These are phyloP conservation scores for Phytopythium aichiense DNA, from an alignment of 352 stramenopile species.

Conservation along the genomic window DNA sequence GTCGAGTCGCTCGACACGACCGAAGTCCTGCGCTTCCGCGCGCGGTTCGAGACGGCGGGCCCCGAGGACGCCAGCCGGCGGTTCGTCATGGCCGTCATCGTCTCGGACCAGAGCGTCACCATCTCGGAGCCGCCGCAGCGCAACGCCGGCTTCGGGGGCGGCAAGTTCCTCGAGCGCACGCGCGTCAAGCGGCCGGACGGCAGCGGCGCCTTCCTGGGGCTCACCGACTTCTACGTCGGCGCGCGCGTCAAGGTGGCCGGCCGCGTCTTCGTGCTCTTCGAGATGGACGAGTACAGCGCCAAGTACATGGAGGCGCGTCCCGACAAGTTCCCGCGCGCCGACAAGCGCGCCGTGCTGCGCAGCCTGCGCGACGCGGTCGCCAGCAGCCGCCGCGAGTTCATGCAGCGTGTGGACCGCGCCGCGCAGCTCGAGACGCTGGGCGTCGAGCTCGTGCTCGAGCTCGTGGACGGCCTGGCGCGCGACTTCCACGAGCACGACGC, in stretches of 20 bases:
- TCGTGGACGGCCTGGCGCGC: slow-evolving; percentile 39
- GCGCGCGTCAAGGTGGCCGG: slow-evolving; percentile 58
- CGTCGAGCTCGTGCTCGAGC: slow-evolving; percentile 37
- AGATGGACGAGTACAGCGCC: slow-evolving; percentile 85
- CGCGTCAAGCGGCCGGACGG: slow-evolving; percentile 63
- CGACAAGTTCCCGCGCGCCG: slow-evolving; percentile 57
- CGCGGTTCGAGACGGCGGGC: slow-evolving; percentile 52
- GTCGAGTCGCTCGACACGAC: slow-evolving; percentile 77
- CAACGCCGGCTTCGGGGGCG: slow-evolving; percentile 70
- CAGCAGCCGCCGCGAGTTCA: slow-evolving; percentile 31
- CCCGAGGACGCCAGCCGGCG: slow-evolving; percentile 63
- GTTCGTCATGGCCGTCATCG: slow-evolving; percentile 77
- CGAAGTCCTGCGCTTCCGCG: slow-evolving; percentile 74
- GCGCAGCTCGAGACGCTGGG: slow-evolving; percentile 28
- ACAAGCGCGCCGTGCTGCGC: slow-evolving; percentile 58
- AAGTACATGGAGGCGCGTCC: slow-evolving; percentile 75
- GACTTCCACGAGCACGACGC: slow-evolving; percentile 60
- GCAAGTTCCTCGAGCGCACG: slow-evolving; percentile 72
- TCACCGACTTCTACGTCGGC: slow-evolving; percentile 78
- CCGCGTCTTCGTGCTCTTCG: slow-evolving; percentile 66
- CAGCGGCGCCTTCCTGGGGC: slow-evolving; percentile 32
- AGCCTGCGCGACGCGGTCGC: slow-evolving; percentile 32
- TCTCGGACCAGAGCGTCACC: slow-evolving; percentile 71
- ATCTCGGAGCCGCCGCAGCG: slow-evolving; percentile 76
- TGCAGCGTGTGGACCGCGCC: slow-evolving; percentile 24